Conservation (phyloP, 2,329 filamentous ascomycete genomes). For the Fusarium sp. region DNA sequence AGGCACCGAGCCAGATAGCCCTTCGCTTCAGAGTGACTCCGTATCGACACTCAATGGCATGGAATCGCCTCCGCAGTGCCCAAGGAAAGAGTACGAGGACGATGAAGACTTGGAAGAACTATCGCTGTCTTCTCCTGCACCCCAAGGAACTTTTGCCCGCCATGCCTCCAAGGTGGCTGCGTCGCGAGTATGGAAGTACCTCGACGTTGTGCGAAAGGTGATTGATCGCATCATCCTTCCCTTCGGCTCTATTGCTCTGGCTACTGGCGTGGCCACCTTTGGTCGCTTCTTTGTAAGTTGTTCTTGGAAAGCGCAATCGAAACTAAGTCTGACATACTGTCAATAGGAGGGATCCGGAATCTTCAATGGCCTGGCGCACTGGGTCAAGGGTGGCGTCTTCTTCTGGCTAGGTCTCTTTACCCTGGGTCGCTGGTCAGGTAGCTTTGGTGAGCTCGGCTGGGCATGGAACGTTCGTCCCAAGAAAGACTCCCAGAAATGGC, state of each 20-base stretch:
- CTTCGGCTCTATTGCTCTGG: slow-evolving; percentile 78
- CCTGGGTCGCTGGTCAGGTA: slow-evolving; percentile 88
- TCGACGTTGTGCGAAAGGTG: slow-evolving; percentile 71
- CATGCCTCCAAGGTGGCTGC: slow-evolving; percentile 67
- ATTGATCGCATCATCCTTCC: slow-evolving; percentile 82
- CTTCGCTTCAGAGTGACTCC: slow-evolving; percentile 73
- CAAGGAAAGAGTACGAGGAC: slow-evolving; percentile 62
- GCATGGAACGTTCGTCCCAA: slow-evolving; percentile 89
- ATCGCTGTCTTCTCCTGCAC: slow-evolving; percentile 45
- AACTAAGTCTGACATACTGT: slow-evolving; percentile 2
- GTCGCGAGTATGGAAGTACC: slow-evolving; percentile 64
- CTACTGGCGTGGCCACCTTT: slow-evolving; percentile 79
- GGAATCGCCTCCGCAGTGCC: slow-evolving; percentile 52
- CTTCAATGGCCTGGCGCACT: slow-evolving; percentile 90
- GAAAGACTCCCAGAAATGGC: slow-evolving; percentile 67
- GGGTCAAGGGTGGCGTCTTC: slow-evolving; percentile 94
- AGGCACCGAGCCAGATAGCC: slow-evolving; percentile 76
- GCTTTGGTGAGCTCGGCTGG: slow-evolving; percentile 92
- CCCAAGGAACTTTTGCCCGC: slow-evolving; percentile 63
- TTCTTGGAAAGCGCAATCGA: not conserved
- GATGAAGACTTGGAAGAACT: slow-evolving; percentile 54
- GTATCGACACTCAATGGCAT: slow-evolving; percentile 65
- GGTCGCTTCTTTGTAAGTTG: slow-evolving; percentile 83
- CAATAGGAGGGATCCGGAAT: slow-evolving; percentile 72
- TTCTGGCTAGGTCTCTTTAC: slow-evolving; percentile 92